These are phyloP conservation scores for Ophiocordyceps robertsii DNA, from an alignment of 2,329 filamentous ascomycete species.

Conservation along the genomic window DNA sequence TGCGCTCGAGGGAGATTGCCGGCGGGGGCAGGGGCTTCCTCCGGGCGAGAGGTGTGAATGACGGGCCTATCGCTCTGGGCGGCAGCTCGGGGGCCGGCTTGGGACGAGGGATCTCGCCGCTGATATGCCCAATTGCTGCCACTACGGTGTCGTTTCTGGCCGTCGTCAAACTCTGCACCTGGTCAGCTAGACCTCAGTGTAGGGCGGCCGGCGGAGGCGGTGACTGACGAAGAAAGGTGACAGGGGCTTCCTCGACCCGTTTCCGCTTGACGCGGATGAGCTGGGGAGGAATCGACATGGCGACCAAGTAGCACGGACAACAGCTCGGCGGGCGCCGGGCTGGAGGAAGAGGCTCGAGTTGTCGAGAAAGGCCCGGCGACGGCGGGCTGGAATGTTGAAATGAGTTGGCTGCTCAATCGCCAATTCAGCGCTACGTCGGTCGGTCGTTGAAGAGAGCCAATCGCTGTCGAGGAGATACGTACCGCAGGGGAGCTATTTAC, in stretches of 20 bases:
- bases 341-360: not conserved
- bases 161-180: conserved; percentile 34
- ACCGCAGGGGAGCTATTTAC: too few relatives aligned
- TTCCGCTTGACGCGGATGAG: conserved; percentile 50
- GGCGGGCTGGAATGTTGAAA: too few relatives aligned
- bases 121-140: conserved; percentile 42
- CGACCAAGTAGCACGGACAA: not conserved
- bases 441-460: too few relatives aligned
- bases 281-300: conserved; percentile 44
- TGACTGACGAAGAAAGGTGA: conserved; percentile 40
- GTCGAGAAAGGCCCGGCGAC: not conserved
- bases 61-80: conserved; percentile 20
- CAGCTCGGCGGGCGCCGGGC: not conserved
- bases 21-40: conserved; percentile 11
- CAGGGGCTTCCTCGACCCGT: conserved; percentile 37
- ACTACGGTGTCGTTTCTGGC: conserved; percentile 38
- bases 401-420: too few relatives aligned
- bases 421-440: too few relatives aligned
- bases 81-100: conserved; percentile 8
- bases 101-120: conserved; percentile 26
- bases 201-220: not conserved
- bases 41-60: conserved; percentile 34
- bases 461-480: too few relatives aligned
- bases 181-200: conserved; percentile 6
- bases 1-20: too few relatives aligned